phyloP scores from a whole-genome alignment of 257 asterid genomes.

The Anisodus tanguticus region DNA sequence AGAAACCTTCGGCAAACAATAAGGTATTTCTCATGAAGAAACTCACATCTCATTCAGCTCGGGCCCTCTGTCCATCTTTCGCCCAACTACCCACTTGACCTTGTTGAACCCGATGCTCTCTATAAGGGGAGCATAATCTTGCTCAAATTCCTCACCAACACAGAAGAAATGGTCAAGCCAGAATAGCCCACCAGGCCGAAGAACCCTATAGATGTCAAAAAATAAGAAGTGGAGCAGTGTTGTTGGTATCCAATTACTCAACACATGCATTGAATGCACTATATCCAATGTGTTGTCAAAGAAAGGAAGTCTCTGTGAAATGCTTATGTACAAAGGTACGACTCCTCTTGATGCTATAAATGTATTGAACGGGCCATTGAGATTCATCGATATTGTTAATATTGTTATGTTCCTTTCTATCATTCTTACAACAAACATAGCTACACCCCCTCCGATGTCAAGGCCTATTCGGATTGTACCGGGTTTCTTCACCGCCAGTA shows the following conservation, averaged over 20 bases:
- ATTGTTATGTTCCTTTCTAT: conserved; percentile 62
- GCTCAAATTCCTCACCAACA: conserved; percentile 54
- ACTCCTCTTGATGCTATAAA: conserved; percentile 76
- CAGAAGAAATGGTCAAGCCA: conserved; percentile 81
- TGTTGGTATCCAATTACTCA: conserved; percentile 77
- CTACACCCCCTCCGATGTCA: conserved; percentile 82
- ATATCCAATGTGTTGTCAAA: conserved; percentile 73
- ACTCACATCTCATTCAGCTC: conserved; percentile 68
- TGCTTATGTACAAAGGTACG: conserved; percentile 64
- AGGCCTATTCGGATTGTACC: conserved; percentile 69
- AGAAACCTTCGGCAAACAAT: too few species aligned
- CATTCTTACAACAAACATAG: conserved; percentile 77
- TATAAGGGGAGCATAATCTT: conserved; percentile 61
- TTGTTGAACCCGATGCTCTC: conserved; percentile 64
- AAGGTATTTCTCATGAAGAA: too few species aligned
- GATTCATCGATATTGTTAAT: conserved; percentile 64
- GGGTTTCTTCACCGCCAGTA: conserved; percentile 45
- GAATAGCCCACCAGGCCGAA: conserved; percentile 74
- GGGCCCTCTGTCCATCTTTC: conserved; percentile 61
- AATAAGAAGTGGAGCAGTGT: conserved; percentile 60
- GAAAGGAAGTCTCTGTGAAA: conserved; percentile 76
- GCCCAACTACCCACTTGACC: conserved; percentile 63
- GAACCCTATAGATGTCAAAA: conserved; percentile 68
- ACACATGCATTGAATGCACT: conserved; percentile 69
- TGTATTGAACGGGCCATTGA: conserved; percentile 70